Evolutionary conservation across 2,329 filamentous ascomycete species (phyloP), one percentile per base, ranked within the genome.

Genomic region (Fusarium pseudograminearum): DNA sequence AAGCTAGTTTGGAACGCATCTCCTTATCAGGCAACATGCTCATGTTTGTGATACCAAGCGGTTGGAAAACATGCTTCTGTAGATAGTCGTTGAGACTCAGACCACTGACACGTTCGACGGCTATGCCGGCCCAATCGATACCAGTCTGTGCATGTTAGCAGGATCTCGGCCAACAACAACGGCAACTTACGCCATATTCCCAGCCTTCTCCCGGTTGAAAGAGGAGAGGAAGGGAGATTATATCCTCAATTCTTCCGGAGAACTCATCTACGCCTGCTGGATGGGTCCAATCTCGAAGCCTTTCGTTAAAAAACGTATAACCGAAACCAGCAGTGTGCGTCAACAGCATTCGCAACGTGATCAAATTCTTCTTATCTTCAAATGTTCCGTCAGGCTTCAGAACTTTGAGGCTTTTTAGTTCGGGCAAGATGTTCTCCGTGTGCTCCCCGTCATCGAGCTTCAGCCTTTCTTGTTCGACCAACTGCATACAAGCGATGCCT

Each of bases 161-260:
- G 33, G 52, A 4, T 7, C 33, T 4, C 14, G 20, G 9, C 8
- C 1, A 8, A 6, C 5, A 2, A 5, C 4, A 15, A 3, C 4
- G 16, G 18, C 1, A 2, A 78, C 81, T 79, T 76, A 87, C 84
- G 1, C 86, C 85, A 24, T 91, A 91, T 59, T 87, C 83, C 86
- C 87, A 92, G 5, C 80, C 80, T 26, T 85, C 83, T 0, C 89
- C 89, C 0, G 90, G 90, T 67, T 92, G 88, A 67, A 89, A 88
- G 2, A 91, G 75, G 18, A 92, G 76, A 1, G 89, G 86, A 59
- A 78, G 34, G 2, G 42, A 74, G 36, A 83, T 72, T 44, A 90
- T 79, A 26, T 87, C 88, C 33, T 82, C 80, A 18, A 83, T 73
- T 8, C 86, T 80, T 1, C 85, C 85, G 0, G 83, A 84, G 70